Evolutionary conservation across 768 basidiomycete genomes (phyloP).

Genomic region (Epithele typhae): DNA sequence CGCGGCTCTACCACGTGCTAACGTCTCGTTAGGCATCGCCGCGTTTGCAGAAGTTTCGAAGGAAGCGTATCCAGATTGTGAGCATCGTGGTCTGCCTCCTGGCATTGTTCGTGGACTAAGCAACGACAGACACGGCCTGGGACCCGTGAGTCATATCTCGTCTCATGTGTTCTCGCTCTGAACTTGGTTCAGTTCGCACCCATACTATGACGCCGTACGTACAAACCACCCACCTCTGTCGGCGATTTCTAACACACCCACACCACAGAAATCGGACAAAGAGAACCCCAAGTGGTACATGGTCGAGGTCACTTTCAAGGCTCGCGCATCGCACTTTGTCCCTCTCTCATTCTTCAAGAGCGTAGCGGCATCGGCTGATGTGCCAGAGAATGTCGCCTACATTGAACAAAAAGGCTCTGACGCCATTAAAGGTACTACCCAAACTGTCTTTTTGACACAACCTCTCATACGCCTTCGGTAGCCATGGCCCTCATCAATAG

Average conservation of each 20-base stretch:
- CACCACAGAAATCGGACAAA: conserved; percentile 67
- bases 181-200: conserved; percentile 48
- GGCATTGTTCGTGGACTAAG: conserved; percentile 5
- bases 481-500: conserved; percentile 78
- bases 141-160: conserved; percentile 55
- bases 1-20: neutral
- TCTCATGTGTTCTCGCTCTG: conserved; percentile 4
- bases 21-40: conserved; percentile 54
- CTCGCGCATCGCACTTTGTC: conserved; percentile 67
- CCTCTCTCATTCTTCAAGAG: conserved; percentile 70
- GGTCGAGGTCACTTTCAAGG: conserved; percentile 72
- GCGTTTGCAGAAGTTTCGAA: conserved; percentile 79
- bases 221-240: too few species aligned
- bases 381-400: conserved; percentile 59
- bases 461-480: conserved; percentile 17
- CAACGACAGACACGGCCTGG: conserved; percentile 77
- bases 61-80: conserved; percentile 89
- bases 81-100: conserved; percentile 25
- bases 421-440: conserved; percentile 57
- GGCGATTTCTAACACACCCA: too few species aligned
- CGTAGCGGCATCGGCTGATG: conserved; percentile 42
- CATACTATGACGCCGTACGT: conserved; percentile 75
- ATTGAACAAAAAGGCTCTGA: conserved; percentile 56
- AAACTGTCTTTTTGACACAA: too few species aligned
- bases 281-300: conserved; percentile 88